phyloP scores from a whole-genome alignment of 2,329 filamentous ascomycete genomes.

The Neocatenulostroma microsporum region DNA sequence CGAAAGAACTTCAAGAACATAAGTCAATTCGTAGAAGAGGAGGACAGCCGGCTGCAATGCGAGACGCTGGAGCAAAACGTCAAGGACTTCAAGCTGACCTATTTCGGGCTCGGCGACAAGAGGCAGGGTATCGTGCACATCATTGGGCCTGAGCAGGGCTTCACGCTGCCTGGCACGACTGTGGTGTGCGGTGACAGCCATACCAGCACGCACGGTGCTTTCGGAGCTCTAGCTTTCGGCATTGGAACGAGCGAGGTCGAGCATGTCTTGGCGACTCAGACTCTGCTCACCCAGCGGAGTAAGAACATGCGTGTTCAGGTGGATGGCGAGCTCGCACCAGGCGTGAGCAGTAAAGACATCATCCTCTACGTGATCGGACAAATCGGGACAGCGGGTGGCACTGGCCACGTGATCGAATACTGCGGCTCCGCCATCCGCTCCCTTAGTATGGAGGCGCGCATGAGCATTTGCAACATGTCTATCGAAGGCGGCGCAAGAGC shows the following conservation, averaged over 20 bases:
- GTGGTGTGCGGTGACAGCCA: conserved; percentile 97
- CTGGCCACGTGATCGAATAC: conserved; percentile 91
- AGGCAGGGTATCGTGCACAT: conserved; percentile 98
- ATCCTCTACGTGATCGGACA: conserved; percentile 86
- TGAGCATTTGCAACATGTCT: conserved; percentile 99
- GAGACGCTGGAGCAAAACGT: conserved; percentile 96
- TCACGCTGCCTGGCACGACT: conserved; percentile 93
- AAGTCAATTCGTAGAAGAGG: conserved; percentile 86
- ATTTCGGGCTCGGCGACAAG: conserved; percentile 94
- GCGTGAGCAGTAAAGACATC: conserved; percentile 94
- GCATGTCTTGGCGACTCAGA: conserved; percentile 95
- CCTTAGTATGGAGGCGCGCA: conserved; percentile 92
- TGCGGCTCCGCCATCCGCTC: conserved; percentile 85
- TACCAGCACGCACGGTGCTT: conserved; percentile 95
- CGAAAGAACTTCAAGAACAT: conserved; percentile 92
- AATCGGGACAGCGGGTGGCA: conserved; percentile 93
- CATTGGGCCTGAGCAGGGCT: conserved; percentile 96
- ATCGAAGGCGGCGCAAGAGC: conserved; percentile 93
- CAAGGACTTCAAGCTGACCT: conserved; percentile 90
- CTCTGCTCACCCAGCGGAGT: conserved; percentile 84
- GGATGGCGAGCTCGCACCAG: conserved; percentile 78
- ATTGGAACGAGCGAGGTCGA: conserved; percentile 98
- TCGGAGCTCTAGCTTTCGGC: conserved; percentile 88
- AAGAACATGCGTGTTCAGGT: conserved; percentile 99
- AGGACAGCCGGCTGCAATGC: conserved; percentile 88